A percentile compares a stretch with the other conserved stretches of the same genome.
Evolutionary conservation across 768 basidiomycete species (phyloP).

Genomic region (Xerocomellus chrysenteron): DNA sequence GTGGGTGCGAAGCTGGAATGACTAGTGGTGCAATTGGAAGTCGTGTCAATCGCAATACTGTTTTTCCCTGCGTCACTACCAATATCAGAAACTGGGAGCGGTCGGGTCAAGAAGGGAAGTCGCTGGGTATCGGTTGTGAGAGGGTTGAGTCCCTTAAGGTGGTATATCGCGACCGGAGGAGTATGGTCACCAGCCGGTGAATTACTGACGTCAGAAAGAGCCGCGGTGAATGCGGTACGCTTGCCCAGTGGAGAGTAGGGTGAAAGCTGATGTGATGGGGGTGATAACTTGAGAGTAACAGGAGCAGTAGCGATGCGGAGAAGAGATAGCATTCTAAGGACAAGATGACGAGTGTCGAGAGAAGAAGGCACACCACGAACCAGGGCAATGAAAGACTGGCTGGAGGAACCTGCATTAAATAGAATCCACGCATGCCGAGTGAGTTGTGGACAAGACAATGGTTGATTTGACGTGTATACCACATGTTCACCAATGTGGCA

Average conservation of each 20-base stretch:
- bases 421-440: neutral
- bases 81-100: neutral
- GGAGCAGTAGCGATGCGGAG: constrained; percentile 4
- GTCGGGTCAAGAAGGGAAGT: neutral
- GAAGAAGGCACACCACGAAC: neutral
- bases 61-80: neutral
- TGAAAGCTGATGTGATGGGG: neutral
- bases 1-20: constrained; percentile 5
- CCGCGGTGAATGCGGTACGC: neutral
- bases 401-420: constrained; percentile 16
- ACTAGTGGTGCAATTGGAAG: neutral
- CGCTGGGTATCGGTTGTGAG: neutral
- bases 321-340: constrained; percentile 13
- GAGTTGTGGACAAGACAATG: constrained; percentile 20
- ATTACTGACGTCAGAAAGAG: constrained; percentile 1
- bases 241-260: constrained; percentile 3
- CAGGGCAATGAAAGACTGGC: neutral
- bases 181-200: neutral
- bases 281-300: constrained; percentile 1
- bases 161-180: neutral
- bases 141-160: neutral
- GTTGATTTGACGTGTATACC: neutral
- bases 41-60: neutral
- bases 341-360: neutral
- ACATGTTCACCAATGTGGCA: constrained; percentile 6